Conservation (phyloP, 306 rosid genomes). For the Sesbania bispinosa region DNA sequence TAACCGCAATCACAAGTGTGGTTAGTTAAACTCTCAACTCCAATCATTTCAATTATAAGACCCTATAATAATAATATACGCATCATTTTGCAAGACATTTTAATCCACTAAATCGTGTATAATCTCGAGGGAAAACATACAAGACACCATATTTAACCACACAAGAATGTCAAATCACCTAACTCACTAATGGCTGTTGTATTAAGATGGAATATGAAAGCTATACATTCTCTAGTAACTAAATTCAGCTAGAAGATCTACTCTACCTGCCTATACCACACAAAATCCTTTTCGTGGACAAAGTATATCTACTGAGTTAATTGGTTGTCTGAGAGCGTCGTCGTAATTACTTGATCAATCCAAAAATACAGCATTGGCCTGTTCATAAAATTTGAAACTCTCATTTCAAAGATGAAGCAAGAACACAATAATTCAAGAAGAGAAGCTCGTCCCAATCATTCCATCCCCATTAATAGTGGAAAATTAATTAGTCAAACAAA, state of each 20-base stretch:
- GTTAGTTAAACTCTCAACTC: no score
- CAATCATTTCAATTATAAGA: background rate
- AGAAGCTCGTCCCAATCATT: background rate
- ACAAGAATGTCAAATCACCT: background rate
- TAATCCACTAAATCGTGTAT: constrained; percentile 7
- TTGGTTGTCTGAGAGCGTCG: constrained; percentile 18
- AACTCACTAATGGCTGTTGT: constrained; percentile 21
- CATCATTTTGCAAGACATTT: background rate
- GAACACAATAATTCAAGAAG: constrained; percentile 22
- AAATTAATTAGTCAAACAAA: constrained; percentile 7
- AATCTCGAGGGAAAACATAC: constrained; percentile 3
- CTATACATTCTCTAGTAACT: constrained; percentile 25
- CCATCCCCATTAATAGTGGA: background rate
- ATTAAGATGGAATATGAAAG: constrained; percentile 24
- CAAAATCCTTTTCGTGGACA: constrained; percentile 18
- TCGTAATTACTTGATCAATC: constrained; percentile 49
- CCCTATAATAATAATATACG: background rate
- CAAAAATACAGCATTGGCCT: constrained; percentile 97
- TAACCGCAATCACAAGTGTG: no score
- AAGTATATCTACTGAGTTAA: constrained; percentile 11
- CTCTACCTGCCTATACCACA: constrained; percentile 26
- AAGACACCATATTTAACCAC: constrained; percentile 17
- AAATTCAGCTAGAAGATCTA: constrained; percentile 23
- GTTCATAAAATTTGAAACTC: constrained; percentile 39
- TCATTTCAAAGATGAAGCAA: constrained; percentile 4